Percentiles rank a stretch among this genome's conserved stretches.
Evolutionary conservation across 805 yeast genomes (phyloP).

Genomic region (Ogataea kodamae): DNA sequence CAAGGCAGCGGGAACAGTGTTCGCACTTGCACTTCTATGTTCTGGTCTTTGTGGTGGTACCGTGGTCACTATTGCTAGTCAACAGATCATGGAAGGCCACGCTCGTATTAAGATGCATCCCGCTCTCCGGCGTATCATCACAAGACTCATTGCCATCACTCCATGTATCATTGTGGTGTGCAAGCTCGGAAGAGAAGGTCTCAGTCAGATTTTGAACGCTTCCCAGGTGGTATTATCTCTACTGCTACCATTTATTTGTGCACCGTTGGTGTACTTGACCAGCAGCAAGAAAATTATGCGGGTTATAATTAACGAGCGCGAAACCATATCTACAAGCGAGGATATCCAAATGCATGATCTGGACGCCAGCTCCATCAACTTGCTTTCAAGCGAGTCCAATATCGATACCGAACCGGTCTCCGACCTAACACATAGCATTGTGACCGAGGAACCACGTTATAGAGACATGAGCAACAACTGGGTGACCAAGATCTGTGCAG

Average conservation of each 20-base stretch:
- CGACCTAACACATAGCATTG: no score
- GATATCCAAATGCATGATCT: slow-evolving; percentile 10
- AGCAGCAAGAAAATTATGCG: slow-evolving; percentile 47
- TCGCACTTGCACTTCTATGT: slow-evolving; percentile 83
- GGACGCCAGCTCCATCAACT: slow-evolving; percentile 12
- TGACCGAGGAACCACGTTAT: slow-evolving; percentile 22
- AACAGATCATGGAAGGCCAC: slow-evolving; percentile 90
- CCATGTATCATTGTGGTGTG: slow-evolving; percentile 80
- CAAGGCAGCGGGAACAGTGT: slow-evolving; percentile 81
- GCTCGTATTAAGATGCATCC: slow-evolving; percentile 78
- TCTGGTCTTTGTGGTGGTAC: slow-evolving; percentile 96
- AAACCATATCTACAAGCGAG: slow-evolving; percentile 2
- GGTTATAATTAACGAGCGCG: slow-evolving; percentile 23
- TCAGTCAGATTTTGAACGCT: slow-evolving; percentile 68
- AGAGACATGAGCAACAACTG: slow-evolving; percentile 72
- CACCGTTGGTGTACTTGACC: slow-evolving; percentile 83
- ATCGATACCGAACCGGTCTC: background rate
- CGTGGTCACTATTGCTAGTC: slow-evolving; percentile 91
- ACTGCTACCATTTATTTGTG: slow-evolving; percentile 81
- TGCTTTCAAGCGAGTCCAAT: slow-evolving; percentile 1
- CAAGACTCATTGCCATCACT: slow-evolving; percentile 77
- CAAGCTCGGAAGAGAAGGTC: slow-evolving; percentile 76
- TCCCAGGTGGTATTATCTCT: slow-evolving; percentile 81
- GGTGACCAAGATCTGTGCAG: slow-evolving; percentile 49
- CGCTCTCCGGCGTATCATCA: slow-evolving; percentile 71